Percentiles rank a stretch among this genome's conserved stretches.
Evolutionary conservation across 768 basidiomycete genomes (phyloP).

Genomic region (Naganishia antarctica): DNA sequence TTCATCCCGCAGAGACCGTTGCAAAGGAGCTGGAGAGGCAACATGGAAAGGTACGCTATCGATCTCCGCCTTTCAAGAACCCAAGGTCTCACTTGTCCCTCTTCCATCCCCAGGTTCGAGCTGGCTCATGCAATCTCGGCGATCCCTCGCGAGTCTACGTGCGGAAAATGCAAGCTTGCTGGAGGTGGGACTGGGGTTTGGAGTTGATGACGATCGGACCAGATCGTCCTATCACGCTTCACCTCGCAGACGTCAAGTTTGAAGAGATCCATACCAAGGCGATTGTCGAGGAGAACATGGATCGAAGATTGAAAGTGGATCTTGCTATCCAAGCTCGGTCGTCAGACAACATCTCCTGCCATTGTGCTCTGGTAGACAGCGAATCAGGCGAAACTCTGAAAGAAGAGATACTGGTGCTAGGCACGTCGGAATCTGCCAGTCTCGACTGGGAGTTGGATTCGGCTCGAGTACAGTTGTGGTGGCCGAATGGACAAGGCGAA

Average conservation of each 20-base stretch:
- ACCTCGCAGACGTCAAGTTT: slow-evolving; percentile 64
- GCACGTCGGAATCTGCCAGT: slow-evolving; percentile 45
- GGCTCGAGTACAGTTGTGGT: slow-evolving; percentile 69
- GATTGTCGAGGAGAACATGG: slow-evolving; percentile 55
- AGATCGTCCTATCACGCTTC: slow-evolving; percentile 60
- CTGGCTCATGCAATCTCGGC: slow-evolving; percentile 51
- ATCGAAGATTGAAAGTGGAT: slow-evolving; percentile 53
- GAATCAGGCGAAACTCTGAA: slow-evolving; percentile 55
- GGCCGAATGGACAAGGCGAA: slow-evolving; percentile 72
- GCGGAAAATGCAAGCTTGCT: slow-evolving; percentile 90
- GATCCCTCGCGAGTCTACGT: slow-evolving; percentile 85
- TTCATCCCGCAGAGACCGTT: slow-evolving; percentile 69
- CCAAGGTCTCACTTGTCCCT: too few species aligned
- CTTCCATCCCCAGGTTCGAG: background rate
- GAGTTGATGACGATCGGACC: slow-evolving; percentile 80
- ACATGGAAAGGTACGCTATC: slow-evolving; percentile 29
- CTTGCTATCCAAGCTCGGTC: slow-evolving; percentile 50
- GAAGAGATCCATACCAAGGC: slow-evolving; percentile 62
- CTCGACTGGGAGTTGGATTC: slow-evolving; percentile 55
- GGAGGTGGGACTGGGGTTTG: slow-evolving; percentile 57
- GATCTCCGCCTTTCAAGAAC: too few species aligned
- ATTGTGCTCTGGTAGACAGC: slow-evolving; percentile 54
- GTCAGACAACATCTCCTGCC: slow-evolving; percentile 47
- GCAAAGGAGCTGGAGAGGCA: slow-evolving; percentile 69
- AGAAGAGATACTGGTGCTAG: slow-evolving; percentile 45